Percentiles rank a stretch among this genome's conserved stretches.
phyloP scores from a whole-genome alignment of 78 protist species.

The Dictyostelium discoideum region DNA sequence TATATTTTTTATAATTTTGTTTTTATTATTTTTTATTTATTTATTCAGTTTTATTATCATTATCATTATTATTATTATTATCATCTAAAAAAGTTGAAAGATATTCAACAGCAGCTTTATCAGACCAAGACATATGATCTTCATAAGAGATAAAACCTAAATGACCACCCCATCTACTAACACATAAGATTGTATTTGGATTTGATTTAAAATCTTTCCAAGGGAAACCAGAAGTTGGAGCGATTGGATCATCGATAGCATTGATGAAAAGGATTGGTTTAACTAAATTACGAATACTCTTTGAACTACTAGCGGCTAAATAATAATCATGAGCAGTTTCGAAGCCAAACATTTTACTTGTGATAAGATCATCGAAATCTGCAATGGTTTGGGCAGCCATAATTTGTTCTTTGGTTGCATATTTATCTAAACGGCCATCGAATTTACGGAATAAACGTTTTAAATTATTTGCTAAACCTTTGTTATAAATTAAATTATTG shows the following conservation, averaged over 20 bases:
- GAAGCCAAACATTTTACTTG: conserved; percentile 42
- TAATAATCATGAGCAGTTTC: conserved; percentile 33
- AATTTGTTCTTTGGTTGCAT: conserved; percentile 21
- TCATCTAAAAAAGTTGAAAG: conserved; percentile 37
- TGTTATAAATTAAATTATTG: conserved; percentile 14
- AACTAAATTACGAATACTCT: neutral
- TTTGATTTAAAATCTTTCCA: conserved; percentile 41
- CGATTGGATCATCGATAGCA: conserved; percentile 54
- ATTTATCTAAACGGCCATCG: conserved; percentile 37
- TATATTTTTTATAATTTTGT: neutral
- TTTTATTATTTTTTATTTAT: neutral
- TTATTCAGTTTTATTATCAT: neutral
- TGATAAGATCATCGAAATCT: conserved; percentile 26
- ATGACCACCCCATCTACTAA: conserved; percentile 48
- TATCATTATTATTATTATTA: neutral
- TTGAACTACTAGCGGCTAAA: neutral
- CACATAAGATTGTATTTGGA: conserved; percentile 43
- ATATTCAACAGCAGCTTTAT: conserved; percentile 45
- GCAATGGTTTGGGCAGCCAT: neutral
- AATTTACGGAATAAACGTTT: conserved; percentile 17
- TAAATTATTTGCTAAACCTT: conserved; percentile 32
- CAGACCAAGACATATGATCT: conserved; percentile 25
- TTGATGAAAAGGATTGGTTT: conserved; percentile 62
- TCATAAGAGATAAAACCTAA: conserved; percentile 34
- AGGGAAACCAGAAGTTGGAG: conserved; percentile 46